Conservation (phyloP, 2,329 filamentous ascomycete genomes). For the Diplodia seriata region DNA sequence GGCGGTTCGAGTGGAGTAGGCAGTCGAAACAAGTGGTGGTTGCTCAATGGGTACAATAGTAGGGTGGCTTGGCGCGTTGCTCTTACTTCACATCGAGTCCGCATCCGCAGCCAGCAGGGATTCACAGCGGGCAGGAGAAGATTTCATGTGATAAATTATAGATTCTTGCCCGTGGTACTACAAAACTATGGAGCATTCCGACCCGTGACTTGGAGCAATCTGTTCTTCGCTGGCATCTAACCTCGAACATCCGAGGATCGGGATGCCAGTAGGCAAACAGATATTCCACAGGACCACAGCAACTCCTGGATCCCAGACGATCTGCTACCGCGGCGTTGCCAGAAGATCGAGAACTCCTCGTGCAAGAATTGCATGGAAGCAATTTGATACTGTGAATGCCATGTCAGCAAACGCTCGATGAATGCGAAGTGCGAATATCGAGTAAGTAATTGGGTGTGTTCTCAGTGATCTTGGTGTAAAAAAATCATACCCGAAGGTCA, state of each 20-base stretch:
- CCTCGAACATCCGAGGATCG: not conserved
- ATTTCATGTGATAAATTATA: not conserved
- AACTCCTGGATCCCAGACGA: not conserved
- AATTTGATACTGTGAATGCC: not conserved
- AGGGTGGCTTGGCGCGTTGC: not conserved
- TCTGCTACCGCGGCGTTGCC: not conserved
- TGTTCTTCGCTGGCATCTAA: not conserved
- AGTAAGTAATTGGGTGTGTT: slow-evolving; percentile 39
- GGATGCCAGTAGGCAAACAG: not conserved
- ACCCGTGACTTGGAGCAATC: not conserved
- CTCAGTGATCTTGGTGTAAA: slow-evolving; percentile 75
- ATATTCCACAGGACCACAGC: not conserved
- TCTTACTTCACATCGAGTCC: not conserved
- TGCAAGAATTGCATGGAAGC: not conserved
- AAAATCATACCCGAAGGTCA: slow-evolving; percentile 65
- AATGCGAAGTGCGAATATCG: not conserved
- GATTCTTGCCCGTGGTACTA: not conserved
- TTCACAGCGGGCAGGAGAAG: not conserved
- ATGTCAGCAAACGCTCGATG: slow-evolving; percentile 12
- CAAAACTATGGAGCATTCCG: not conserved
- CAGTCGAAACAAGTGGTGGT: not conserved
- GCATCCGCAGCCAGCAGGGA: too few relatives aligned
- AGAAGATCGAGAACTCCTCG: not conserved
- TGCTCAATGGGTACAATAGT: not conserved
- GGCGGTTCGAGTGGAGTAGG: not conserved